These are phyloP conservation scores for Cardamine chenopodiifolia DNA, from an alignment of 345 rosid genomes.

Conservation along the genomic window DNA sequence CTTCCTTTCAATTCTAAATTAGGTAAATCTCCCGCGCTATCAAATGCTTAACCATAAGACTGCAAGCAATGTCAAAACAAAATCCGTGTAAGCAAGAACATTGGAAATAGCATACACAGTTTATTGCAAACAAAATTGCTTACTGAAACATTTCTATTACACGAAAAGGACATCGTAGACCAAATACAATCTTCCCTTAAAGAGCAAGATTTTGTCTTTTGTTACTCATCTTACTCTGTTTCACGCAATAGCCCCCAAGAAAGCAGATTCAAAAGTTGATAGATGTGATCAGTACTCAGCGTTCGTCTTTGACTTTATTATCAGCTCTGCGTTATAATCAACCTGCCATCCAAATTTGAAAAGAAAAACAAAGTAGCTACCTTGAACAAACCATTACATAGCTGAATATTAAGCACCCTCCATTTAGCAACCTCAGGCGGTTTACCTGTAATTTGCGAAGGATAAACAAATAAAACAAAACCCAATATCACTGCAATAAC, in stretches of 20 bases:
- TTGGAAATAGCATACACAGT: too few relatives aligned
- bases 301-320: conserved; percentile 68
- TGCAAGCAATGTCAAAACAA: too few relatives aligned
- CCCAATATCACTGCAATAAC: neutral
- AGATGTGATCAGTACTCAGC: conserved; percentile 72
- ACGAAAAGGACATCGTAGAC: too few relatives aligned
- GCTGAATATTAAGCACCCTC: conserved; percentile 52
- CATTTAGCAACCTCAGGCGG: conserved; percentile 74
- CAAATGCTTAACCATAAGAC: too few relatives aligned
- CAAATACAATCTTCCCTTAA: too few relatives aligned
- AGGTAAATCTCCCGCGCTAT: too few relatives aligned
- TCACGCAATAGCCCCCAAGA: neutral
- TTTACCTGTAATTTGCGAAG: conserved; percentile 56
- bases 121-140: too few relatives aligned
- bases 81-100: too few relatives aligned
- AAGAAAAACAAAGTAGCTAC: neutral
- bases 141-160: too few relatives aligned
- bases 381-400: neutral
- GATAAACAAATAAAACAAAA: neutral
- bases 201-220: neutral
- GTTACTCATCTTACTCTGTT: neutral
- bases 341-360: conserved; percentile 54
- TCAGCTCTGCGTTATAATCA: conserved; percentile 80
- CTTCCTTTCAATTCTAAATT: too few relatives aligned
- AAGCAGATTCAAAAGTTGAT: conserved; percentile 49